These are phyloP conservation scores for Chlamydomonas urium DNA, from an alignment of 139 green algal genomes.

Conservation along the genomic window DNA sequence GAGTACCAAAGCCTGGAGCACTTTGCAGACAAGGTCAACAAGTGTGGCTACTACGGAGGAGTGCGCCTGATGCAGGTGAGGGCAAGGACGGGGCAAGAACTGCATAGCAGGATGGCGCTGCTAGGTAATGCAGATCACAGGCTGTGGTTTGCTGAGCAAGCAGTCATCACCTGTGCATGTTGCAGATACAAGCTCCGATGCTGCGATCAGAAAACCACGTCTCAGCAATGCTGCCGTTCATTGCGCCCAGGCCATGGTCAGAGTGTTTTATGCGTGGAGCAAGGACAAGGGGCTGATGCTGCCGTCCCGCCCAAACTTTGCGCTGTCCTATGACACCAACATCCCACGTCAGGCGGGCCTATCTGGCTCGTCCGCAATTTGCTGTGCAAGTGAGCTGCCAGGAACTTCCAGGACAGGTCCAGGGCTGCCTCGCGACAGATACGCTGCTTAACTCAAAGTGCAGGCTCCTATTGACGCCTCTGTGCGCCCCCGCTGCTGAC, in stretches of 20 bases:
- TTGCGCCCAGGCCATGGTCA: conserved; percentile 62
- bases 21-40: conserved; percentile 30
- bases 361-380: conserved; percentile 83
- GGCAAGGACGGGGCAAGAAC: no score
- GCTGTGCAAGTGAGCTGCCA: conserved; percentile 47
- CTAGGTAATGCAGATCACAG: no score
- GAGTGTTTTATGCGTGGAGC: conserved; percentile 65
- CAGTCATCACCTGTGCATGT: no score
- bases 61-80: conserved; percentile 69
- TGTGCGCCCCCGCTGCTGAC: neutral
- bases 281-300: conserved; percentile 41
- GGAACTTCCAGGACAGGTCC: neutral
- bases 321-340: conserved; percentile 76
- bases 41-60: conserved; percentile 75
- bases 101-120: no score
- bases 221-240: neutral
- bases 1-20: conserved; percentile 42
- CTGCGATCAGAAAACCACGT: neutral
- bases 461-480: neutral
- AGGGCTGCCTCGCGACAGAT: neutral
- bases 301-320: conserved; percentile 44
- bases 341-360: conserved; percentile 84
- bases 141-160: no score
- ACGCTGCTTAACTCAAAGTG: neutral
- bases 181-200: neutral